Percentiles rank a stretch among this genome's conserved stretches.
Conservation (phyloP, 306 rosid species). For the Gillenia trifoliata region DNA sequence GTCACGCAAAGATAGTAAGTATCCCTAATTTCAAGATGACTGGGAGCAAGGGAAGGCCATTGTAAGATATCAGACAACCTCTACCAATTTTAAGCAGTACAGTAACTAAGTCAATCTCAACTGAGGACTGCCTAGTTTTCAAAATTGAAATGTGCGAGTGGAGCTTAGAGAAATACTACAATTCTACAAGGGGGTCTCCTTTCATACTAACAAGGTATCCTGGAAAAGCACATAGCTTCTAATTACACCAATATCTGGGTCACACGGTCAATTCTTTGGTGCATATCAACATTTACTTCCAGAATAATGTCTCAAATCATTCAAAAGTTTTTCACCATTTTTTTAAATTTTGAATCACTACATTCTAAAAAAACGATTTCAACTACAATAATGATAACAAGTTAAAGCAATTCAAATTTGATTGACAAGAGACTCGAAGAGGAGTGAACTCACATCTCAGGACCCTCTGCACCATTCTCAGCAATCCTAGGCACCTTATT, state of each 20-base stretch:
- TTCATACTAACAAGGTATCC: neutral
- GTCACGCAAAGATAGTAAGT: neutral
- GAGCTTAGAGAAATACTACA: neutral
- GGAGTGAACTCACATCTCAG: conserved; percentile 57
- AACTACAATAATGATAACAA: neutral
- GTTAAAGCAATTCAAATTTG: neutral
- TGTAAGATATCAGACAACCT: neutral
- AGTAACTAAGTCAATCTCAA: neutral
- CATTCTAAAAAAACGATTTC: neutral
- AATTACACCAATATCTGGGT: neutral
- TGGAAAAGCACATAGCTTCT: neutral
- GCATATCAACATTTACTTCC: neutral
- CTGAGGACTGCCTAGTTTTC: neutral
- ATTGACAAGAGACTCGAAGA: neutral
- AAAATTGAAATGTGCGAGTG: neutral
- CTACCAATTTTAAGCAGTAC: neutral
- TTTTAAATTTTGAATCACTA: neutral
- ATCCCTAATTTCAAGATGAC: neutral
- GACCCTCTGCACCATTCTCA: conserved; percentile 85
- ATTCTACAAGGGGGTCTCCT: neutral
- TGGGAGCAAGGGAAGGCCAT: conserved; percentile 1
- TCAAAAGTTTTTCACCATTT: neutral
- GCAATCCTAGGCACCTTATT: conserved; percentile 92
- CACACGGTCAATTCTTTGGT: neutral
- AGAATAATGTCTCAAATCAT: conserved; percentile 6